These are phyloP conservation scores for Arthrobotrys entomopaga DNA, from an alignment of 2,329 filamentous ascomycete genomes.

Conservation along the genomic window DNA sequence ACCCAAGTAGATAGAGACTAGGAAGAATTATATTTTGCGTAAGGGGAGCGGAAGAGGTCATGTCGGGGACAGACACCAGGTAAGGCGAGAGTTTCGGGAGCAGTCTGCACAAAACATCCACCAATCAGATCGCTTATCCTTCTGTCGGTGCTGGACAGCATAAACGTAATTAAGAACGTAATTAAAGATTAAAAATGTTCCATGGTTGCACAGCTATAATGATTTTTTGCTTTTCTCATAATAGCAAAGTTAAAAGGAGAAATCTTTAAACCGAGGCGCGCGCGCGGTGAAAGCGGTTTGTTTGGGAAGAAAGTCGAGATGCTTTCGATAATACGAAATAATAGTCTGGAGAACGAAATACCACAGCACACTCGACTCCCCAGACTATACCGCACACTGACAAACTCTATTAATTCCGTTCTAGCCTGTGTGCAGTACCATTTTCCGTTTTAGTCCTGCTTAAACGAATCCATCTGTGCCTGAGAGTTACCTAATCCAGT, in stretches of 20 bases:
- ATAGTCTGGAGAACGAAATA: no score
- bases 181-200: constrained; percentile 40
- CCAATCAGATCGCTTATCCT: constrained; percentile 35
- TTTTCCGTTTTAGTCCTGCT: constrained; percentile 19
- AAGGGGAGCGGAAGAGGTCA: constrained; percentile 47
- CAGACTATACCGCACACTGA: no score
- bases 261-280: not conserved
- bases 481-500: constrained; percentile 26
- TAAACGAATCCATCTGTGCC: constrained; percentile 14
- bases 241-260: not conserved
- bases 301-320: no score
- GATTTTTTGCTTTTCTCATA: constrained; percentile 51
- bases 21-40: constrained; percentile 50
- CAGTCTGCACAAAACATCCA: constrained; percentile 42
- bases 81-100: constrained; percentile 26
- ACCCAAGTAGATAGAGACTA: constrained; percentile 12
- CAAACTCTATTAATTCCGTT: no score
- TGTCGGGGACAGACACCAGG: constrained; percentile 15
- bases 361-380: no score
- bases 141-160: constrained; percentile 4
- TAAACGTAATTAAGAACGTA: constrained; percentile 14
- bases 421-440: no score
- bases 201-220: constrained; percentile 46
- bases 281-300: not conserved
- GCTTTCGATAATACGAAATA: constrained; percentile 2